Evolutionary conservation across 495 filamentous ascomycete species (phyloP).

Genomic region (Eremomyces bilateralis): DNA sequence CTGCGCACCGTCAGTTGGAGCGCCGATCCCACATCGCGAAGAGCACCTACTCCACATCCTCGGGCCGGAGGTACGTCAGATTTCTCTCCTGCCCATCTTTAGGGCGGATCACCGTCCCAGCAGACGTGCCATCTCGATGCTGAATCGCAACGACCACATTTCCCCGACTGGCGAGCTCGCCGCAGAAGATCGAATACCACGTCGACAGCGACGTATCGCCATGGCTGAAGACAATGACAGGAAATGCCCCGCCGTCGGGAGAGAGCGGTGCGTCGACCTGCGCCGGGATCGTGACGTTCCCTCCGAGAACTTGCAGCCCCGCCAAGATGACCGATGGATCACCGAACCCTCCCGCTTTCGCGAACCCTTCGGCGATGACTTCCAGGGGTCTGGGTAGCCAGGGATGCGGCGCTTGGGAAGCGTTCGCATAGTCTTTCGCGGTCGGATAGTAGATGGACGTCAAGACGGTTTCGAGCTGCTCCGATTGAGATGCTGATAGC

Average conservation of each 20-base stretch:
- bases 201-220: conserved; percentile 29
- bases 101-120: conserved; percentile 22
- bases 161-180: conserved; percentile 30
- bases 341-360: conserved; percentile 5
- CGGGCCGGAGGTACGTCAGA: conserved; percentile 10
- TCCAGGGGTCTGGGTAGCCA: conserved; percentile 29
- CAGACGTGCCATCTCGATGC: conserved; percentile 31
- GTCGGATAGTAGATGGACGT: conserved; percentile 29
- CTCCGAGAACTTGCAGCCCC: conserved; percentile 17
- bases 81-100: conserved; percentile 11
- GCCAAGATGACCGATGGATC: conserved; percentile 15
- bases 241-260: conserved; percentile 17
- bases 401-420: conserved; percentile 15
- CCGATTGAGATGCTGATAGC: too few relatives aligned
- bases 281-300: conserved; percentile 23
- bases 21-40: background rate
- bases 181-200: conserved; percentile 30
- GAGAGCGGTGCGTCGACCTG: conserved; percentile 22
- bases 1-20: background rate
- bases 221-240: conserved; percentile 30
- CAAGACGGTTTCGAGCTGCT: conserved; percentile 24
- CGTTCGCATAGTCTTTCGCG: conserved; percentile 8
- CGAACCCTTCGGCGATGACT: conserved; percentile 25
- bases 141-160: conserved; percentile 29
- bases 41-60: conserved; percentile 9